Percentiles rank a stretch among this genome's conserved stretches.
Evolutionary conservation across 2,329 filamentous ascomycete species (phyloP).

Genomic region (Thermoascus crustaceus): DNA sequence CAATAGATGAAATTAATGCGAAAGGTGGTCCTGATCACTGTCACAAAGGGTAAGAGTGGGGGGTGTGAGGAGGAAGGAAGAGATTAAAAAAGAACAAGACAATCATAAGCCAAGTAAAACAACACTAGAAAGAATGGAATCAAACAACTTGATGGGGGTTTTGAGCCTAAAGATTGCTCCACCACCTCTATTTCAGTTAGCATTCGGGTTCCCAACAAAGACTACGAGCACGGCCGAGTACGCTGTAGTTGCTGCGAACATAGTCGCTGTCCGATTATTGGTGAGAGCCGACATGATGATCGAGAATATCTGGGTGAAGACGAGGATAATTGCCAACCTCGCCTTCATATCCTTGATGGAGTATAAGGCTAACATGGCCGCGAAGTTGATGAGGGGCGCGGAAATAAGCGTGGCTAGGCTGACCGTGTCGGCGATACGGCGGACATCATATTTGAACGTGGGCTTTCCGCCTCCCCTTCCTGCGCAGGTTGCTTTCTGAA

Average conservation of each 20-base stretch:
- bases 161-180: no score
- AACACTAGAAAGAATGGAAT: no score
- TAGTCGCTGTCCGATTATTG: background rate
- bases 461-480: no score
- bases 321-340: background rate
- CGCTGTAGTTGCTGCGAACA: background rate
- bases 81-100: no score
- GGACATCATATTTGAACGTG: background rate
- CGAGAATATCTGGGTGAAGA: background rate
- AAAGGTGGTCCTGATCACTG: no score
- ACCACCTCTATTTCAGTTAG: no score
- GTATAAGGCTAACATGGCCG: background rate
- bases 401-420: background rate
- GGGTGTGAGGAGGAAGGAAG: no score
- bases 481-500: no score
- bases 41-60: no score
- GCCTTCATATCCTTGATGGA: background rate
- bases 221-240: conserved; percentile 7
- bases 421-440: background rate
- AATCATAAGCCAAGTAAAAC: no score
- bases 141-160: no score
- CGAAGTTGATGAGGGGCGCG: background rate
- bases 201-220: conserved; percentile 4
- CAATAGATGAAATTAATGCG: no score
- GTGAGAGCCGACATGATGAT: background rate